These are phyloP conservation scores for Colletotrichum sp. DNA, from an alignment of 2,329 filamentous ascomycete species.

Conservation along the genomic window DNA sequence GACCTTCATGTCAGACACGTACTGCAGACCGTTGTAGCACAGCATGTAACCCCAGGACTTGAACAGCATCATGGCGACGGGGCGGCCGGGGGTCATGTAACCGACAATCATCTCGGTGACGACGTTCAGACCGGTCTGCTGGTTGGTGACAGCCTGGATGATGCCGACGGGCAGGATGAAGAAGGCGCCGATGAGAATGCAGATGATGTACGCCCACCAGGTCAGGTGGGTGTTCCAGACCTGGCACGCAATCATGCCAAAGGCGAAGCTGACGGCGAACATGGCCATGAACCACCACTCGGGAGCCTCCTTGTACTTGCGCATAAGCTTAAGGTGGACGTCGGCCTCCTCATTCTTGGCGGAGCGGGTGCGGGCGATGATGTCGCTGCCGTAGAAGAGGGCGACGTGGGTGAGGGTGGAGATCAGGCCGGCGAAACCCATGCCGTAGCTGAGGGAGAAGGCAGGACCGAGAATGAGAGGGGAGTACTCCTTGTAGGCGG, in stretches of 20 bases:
- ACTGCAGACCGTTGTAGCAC: slow-evolving; percentile 50
- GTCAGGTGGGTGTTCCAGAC: slow-evolving; percentile 45
- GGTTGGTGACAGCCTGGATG: slow-evolving; percentile 54
- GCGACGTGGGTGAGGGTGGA: slow-evolving; percentile 56
- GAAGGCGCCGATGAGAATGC: slow-evolving; percentile 43
- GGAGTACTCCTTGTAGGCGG: slow-evolving; percentile 64
- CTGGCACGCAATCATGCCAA: slow-evolving; percentile 44
- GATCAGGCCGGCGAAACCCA: slow-evolving; percentile 61
- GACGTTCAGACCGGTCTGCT: slow-evolving; percentile 52
- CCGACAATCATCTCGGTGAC: slow-evolving; percentile 54
- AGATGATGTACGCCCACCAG: slow-evolving; percentile 47
- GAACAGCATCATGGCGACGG: slow-evolving; percentile 56
- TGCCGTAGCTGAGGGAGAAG: slow-evolving; percentile 59
- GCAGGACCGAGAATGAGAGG: slow-evolving; percentile 59
- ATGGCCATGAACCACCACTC: slow-evolving; percentile 61
- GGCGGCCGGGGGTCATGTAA: slow-evolving; percentile 51
- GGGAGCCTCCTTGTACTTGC: slow-evolving; percentile 58
- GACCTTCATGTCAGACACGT: slow-evolving; percentile 55
- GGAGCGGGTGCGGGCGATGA: slow-evolving; percentile 38
- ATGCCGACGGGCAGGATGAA: slow-evolving; percentile 49
- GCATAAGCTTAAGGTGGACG: slow-evolving; percentile 60
- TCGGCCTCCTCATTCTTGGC: slow-evolving; percentile 48
- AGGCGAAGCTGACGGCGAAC: slow-evolving; percentile 53
- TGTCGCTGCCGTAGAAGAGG: slow-evolving; percentile 57
- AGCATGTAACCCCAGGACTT: slow-evolving; percentile 53